Percentiles rank a stretch among this genome's conserved stretches.
Conservation (phyloP, 805 yeast species). For the Candida maris region DNA sequence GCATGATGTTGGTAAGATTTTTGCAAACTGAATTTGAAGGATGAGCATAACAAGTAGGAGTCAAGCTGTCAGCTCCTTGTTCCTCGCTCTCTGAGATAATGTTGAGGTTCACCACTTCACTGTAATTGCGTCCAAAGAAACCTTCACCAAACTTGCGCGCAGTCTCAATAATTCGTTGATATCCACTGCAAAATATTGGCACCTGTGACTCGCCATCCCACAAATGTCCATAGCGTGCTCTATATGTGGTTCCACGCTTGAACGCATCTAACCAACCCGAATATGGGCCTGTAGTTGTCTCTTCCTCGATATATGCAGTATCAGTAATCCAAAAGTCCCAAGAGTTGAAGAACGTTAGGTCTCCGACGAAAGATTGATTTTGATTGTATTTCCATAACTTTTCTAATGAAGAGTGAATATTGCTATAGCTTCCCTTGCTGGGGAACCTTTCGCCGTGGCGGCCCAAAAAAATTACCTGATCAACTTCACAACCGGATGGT, state of each 20-base stretch:
- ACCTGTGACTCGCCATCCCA: conserved; percentile 35
- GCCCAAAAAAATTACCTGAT: conserved; percentile 49
- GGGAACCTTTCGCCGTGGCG: conserved; percentile 64
- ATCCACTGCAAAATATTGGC: conserved; percentile 51
- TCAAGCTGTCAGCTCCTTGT: conserved; percentile 54
- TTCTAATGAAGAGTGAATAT: conserved; percentile 8
- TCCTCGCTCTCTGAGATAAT: conserved; percentile 43
- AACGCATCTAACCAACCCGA: conserved; percentile 47
- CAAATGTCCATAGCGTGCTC: conserved; percentile 46
- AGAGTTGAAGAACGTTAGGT: conserved; percentile 43
- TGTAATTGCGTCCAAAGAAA: conserved; percentile 44
- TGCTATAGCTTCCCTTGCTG: conserved; percentile 20
- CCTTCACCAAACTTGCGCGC: conserved; percentile 54
- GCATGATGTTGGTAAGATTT: conserved; percentile 33
- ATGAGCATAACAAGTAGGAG: conserved; percentile 31
- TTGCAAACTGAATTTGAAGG: conserved; percentile 29
- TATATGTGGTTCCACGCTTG: conserved; percentile 44
- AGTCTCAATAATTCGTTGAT: conserved; percentile 49
- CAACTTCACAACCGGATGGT: conserved; percentile 48
- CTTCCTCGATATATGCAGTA: conserved; percentile 34
- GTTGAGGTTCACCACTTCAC: conserved; percentile 33
- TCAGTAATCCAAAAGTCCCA: conserved; percentile 35
- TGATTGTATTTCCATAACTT: conserved; percentile 9
- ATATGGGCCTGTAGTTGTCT: conserved; percentile 45
- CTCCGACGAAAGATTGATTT: conserved; percentile 34